phyloP scores from a whole-genome alignment of 805 yeast species.

The Schizosaccharomyces octosporus region DNA sequence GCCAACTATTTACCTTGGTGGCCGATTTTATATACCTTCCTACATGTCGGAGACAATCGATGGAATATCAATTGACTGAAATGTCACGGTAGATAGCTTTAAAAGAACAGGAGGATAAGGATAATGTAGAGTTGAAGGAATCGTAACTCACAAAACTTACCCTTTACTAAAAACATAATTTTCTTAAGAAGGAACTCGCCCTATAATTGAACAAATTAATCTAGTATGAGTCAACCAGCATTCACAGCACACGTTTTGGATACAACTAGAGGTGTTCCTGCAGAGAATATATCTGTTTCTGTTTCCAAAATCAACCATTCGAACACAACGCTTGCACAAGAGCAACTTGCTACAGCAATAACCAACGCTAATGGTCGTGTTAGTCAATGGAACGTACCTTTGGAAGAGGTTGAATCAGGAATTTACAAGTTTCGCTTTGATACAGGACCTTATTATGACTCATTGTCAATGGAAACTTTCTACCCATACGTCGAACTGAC shows the following conservation, averaged over 20 bases:
- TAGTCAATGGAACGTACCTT: conserved; percentile 26
- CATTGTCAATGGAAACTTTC: conserved; percentile 32
- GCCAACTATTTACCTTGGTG: background rate
- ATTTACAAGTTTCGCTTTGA: conserved; percentile 39
- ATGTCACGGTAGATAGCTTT: too few species aligned
- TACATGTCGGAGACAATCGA: too few species aligned
- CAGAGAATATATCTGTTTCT: conserved; percentile 45
- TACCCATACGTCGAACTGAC: conserved; percentile 73
- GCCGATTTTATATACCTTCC: too few species aligned
- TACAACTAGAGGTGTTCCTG: conserved; percentile 66
- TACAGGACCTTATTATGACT: conserved; percentile 37
- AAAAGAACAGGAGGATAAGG: too few species aligned
- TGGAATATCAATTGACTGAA: too few species aligned
- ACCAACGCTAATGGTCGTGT: conserved; percentile 72
- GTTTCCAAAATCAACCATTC: conserved; percentile 13
- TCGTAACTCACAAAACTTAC: too few species aligned
- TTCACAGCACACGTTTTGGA: conserved; percentile 39
- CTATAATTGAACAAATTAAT: background rate
- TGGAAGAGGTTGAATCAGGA: background rate
- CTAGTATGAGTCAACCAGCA: background rate
- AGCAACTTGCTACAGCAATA: conserved; percentile 31
- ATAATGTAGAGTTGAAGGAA: too few species aligned
- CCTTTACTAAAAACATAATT: too few species aligned
- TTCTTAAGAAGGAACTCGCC: too few species aligned
- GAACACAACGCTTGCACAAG: conserved; percentile 16